Conservation (phyloP, 768 basidiomycete genomes). For the Porpolomopsis calyptriformis region DNA sequence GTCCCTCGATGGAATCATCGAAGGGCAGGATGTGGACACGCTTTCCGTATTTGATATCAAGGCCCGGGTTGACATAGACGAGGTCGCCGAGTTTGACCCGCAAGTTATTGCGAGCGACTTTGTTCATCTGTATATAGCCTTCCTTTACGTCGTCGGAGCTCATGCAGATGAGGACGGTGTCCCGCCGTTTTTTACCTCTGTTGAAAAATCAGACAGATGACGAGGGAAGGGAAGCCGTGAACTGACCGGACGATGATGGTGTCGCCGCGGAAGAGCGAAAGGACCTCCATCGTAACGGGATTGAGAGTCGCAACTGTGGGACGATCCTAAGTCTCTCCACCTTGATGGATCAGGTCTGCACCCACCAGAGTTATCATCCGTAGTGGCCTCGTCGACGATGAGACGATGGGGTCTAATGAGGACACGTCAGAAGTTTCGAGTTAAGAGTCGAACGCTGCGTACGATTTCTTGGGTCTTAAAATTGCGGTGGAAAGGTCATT, state of each 20-base stretch:
- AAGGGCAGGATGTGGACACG: constrained; percentile 94
- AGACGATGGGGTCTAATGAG: constrained; percentile 81
- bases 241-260: constrained; percentile 82
- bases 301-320: constrained; percentile 82
- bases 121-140: constrained; percentile 97
- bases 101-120: constrained; percentile 98
- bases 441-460: constrained; percentile 24
- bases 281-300: constrained; percentile 91
- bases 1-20: constrained; percentile 95
- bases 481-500: constrained; percentile 94
- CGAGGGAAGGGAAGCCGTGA: not conserved
- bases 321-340: constrained; percentile 10
- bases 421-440: constrained; percentile 13
- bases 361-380: constrained; percentile 93
- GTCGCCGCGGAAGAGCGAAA: constrained; percentile 92
- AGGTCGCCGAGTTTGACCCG: constrained; percentile 96
- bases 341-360: not conserved
- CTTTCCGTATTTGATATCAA: constrained; percentile 99
- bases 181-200: constrained; percentile 95
- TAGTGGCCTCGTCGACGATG: constrained; percentile 87
- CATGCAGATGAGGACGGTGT: constrained; percentile 95
- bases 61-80: constrained; percentile 90
- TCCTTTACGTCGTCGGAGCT: constrained; percentile 96
- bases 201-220: constrained; percentile 2
- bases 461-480: constrained; percentile 97